Evolutionary conservation across 1,284 basidiomycete species (phyloP), one percentile per base, ranked within the genome.

Genomic region (Cerioporus squamosus): DNA sequence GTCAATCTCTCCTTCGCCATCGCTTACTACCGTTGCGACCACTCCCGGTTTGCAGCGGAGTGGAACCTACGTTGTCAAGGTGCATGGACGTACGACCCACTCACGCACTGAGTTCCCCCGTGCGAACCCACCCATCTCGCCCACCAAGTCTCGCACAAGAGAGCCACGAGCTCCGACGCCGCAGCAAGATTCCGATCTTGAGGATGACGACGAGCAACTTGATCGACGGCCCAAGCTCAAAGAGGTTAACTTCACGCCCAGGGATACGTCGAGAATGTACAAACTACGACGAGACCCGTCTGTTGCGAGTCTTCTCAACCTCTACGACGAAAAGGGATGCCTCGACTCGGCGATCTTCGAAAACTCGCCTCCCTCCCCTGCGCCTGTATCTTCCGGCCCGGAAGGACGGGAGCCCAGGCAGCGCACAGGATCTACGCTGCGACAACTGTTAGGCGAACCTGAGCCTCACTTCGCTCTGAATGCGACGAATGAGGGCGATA

Each of bases 231-330:
- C 36, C 22, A 66, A 51, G 5, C 51, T 67, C 68, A 73, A 61
- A 55, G 69, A 70, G 15, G 65, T 67, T 17, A 70, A 70, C 29
- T 73, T 71, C 68, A 80, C 66, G 61, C 77, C 87, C 12, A 79
- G 81, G 46, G 83, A 84, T 60, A 72, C 75, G 63, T 81, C 74
- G 55, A 81, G 86, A 17, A 75, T 88, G 5, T 72, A 81, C n/a
- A 75, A 80, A 17, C 78, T 92, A 44, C 85, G 85, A 47, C 83
- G 84, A 44, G 90, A 92, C 60, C 89, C 90, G 4, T 93, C 90
- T 18, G 87, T 92, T 33, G 86, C 79, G 8, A 91, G 86, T 62
- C 74, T 92, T 26, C 73, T 92, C 29, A 79, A 84, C 53, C 76
- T 90, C 66, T 92, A 91, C 64, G 88, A 92, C 66, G 83, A 88